Evolutionary conservation across 345 rosid genomes (phyloP).

Genomic region (Microcos paniculata): DNA sequence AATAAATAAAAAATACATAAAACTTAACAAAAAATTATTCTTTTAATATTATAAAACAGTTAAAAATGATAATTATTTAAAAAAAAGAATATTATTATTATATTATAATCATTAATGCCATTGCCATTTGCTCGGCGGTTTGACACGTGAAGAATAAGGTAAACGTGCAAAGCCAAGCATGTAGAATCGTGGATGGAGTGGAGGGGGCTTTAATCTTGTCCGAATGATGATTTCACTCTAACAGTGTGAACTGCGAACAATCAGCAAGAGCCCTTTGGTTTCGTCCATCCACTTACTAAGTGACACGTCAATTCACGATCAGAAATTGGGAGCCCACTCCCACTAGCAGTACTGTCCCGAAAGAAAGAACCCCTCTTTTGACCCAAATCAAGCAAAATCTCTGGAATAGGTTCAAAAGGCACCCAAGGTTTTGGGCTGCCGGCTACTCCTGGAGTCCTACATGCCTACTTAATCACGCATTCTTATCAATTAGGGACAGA

Average conservation of each 20-base stretch:
- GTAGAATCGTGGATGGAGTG: no score
- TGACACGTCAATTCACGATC: background rate
- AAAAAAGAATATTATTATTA: no score
- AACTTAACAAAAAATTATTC: no score
- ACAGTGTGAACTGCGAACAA: background rate
- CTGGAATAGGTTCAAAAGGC: background rate
- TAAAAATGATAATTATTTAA: no score
- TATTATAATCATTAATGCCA: no score
- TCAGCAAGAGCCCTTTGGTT: background rate
- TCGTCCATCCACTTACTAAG: background rate
- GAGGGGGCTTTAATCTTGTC: background rate
- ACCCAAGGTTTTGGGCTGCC: background rate
- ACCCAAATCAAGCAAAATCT: background rate
- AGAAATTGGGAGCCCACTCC: background rate
- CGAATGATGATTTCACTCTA: background rate
- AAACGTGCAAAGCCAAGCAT: no score
- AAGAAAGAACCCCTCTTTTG: background rate
- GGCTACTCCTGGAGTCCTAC: no score
- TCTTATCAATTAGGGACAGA: no score
- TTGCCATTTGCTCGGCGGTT: no score
- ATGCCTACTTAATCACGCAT: background rate
- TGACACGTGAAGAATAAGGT: conserved; percentile 8
- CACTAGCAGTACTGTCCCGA: background rate
- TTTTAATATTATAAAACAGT: no score
- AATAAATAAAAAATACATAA: no score